Evolutionary conservation across 768 basidiomycete genomes (phyloP).

Genomic region (Tylopilus sp.): DNA sequence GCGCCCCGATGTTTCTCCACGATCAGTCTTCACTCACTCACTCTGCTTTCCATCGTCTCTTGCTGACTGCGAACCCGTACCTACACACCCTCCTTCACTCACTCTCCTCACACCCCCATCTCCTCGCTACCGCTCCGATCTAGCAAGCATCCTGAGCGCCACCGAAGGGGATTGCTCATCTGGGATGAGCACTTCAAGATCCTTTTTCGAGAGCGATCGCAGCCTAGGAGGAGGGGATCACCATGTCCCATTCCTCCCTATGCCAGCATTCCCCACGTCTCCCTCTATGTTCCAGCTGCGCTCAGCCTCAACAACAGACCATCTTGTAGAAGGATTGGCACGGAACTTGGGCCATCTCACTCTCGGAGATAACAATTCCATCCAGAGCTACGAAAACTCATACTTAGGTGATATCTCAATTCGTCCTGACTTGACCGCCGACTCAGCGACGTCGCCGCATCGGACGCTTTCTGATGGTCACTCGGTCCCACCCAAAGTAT

Average conservation of each 20-base stretch:
- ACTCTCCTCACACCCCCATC: not conserved
- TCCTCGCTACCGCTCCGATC: constrained; percentile 4
- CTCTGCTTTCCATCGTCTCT: constrained; percentile 1
- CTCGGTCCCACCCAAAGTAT: not conserved
- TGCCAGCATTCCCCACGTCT: constrained; percentile 11
- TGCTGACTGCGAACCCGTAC: constrained; percentile 8
- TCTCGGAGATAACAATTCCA: constrained; percentile 10
- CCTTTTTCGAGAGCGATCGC: not conserved
- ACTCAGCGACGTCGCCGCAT: not conserved
- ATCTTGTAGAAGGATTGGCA: constrained; percentile 21
- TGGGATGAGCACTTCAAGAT: constrained; percentile 11
- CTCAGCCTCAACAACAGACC: constrained; percentile 13
- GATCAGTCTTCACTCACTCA: constrained; percentile 3
- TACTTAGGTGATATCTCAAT: constrained; percentile 3
- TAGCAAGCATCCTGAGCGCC: constrained; percentile 3
- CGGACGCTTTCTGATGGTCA: not conserved
- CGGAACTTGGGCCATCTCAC: constrained; percentile 18
- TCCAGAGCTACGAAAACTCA: too few species aligned
- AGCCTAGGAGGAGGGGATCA: not conserved
- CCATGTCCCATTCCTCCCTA: not conserved
- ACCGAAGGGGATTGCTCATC: constrained; percentile 10
- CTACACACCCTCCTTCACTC: not conserved
- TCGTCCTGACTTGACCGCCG: not conserved
- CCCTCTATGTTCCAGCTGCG: constrained; percentile 22
- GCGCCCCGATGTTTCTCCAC: constrained; percentile 3